Conservation (phyloP, 495 filamentous ascomycete genomes). For the Trichoderma erinaceum region DNA sequence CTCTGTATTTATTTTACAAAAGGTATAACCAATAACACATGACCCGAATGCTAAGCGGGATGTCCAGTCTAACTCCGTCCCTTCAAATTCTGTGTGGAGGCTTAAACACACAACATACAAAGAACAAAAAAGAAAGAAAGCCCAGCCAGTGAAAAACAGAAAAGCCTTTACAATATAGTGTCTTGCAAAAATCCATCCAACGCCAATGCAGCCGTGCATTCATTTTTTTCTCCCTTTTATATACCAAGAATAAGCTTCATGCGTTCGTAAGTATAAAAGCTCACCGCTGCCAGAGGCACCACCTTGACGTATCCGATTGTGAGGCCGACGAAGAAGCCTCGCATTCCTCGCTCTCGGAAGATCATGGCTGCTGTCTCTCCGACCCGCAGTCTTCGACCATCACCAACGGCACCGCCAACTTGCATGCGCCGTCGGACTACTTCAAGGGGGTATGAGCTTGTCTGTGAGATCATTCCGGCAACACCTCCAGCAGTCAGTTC, state of each 20-base stretch:
- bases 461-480: slow-evolving; percentile 84
- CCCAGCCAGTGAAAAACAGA: not conserved
- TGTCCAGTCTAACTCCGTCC: not conserved
- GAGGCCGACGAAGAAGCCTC: slow-evolving; percentile 87
- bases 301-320: slow-evolving; percentile 95
- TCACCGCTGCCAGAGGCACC: slow-evolving; percentile 80
- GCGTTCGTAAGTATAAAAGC: slow-evolving; percentile 73
- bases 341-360: slow-evolving; percentile 64
- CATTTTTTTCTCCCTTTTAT: slow-evolving; percentile 31
- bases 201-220: slow-evolving; percentile 17
- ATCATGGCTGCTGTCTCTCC: slow-evolving; percentile 71
- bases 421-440: slow-evolving; percentile 92
- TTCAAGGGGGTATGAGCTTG: slow-evolving; percentile 86
- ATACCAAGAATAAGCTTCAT: slow-evolving; percentile 69
- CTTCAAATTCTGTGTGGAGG: not conserved
- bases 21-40: not conserved
- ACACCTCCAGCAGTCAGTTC: slow-evolving; percentile 78
- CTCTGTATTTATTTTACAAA: slow-evolving; percentile 5
- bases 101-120: not conserved
- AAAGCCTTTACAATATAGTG: not conserved
- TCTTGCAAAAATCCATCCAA: slow-evolving; percentile 17
- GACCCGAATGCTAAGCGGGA: not conserved
- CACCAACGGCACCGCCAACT: slow-evolving; percentile 87
- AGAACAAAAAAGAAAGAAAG: not conserved
- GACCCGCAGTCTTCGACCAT: slow-evolving; percentile 71